Base-by-base conservation (phyloP, 2,329 filamentous ascomycete species). In the Eurotiales sp. region DNA sequence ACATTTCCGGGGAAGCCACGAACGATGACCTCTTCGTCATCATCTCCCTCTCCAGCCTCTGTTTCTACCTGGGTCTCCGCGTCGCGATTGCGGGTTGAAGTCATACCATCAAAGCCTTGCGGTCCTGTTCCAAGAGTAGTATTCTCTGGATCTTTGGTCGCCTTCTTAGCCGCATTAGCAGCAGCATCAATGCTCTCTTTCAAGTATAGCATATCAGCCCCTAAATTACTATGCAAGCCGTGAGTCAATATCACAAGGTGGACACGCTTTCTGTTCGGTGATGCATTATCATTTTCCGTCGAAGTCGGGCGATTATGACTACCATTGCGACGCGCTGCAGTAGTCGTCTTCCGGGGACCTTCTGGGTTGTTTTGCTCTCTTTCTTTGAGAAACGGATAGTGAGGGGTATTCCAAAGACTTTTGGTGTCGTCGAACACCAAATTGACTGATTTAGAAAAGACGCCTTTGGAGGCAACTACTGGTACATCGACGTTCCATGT, bases 151-250 rank as follows among this genome's bases (percentile, higher is more conserved):
- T 8, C 19, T 15, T 72, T 64, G 64, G 74, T 69, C 62, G 80
- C 73, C 59, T 71, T 76, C 51, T 85, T 32, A 23, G 88, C 86
- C 64, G 92, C 84, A 60, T 77, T 85, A 3, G 86, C 86, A 2
- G 88, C 85, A 23, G 84, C 83, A 72, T 99, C 93, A 56, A 99
- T 97, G 69, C 90, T 95, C 71, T 99, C 93, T 65, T 99, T 99
- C 67, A 99, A 73, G 65, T 88, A 99, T 17, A 99, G 77, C 93
- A 99, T 96, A 67, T 99, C 93, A 19, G 90, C 88, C 4, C 93
- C 90, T 11, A 96, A 78, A 67, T 99, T 99, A 70, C 92, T 96
- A 69, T 99, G 93, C 56, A 99, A 71, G 0, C 93, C 93, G 72
- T 99, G 93, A 0, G 93, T 97, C 45, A 99, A 72, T 29, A 99